These are phyloP conservation scores for Nicotiana rustica DNA, from an alignment of 305 asterid genomes.

Conservation along the genomic window DNA sequence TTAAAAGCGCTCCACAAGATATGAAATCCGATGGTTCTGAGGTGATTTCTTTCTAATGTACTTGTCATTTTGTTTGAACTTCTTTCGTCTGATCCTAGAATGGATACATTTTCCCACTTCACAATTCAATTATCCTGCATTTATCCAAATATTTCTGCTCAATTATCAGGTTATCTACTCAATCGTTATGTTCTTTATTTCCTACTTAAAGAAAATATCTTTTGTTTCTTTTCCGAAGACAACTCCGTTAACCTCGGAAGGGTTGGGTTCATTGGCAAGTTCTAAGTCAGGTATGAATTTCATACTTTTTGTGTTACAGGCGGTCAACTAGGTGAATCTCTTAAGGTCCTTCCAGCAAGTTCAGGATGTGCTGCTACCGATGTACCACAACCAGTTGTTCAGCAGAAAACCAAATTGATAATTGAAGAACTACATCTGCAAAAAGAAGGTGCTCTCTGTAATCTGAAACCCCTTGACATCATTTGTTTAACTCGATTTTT, in stretches of 20 bases:
- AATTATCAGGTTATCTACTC: not conserved
- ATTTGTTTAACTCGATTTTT: not conserved
- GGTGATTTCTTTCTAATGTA: not conserved
- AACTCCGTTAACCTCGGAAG: not conserved
- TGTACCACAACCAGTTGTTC: conserved; percentile 27
- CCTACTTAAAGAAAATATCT: not conserved
- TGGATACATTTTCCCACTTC: not conserved
- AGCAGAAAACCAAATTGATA: conserved; percentile 31
- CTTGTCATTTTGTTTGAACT: not conserved
- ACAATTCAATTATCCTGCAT: not conserved
- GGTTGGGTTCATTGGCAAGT: conserved; percentile 30
- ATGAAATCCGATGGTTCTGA: not conserved
- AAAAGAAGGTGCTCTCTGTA: conserved; percentile 31
- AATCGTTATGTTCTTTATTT: not conserved
- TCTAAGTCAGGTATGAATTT: conserved; percentile 20
- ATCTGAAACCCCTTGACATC: conserved; percentile 1
- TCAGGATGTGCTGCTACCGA: conserved; percentile 28
- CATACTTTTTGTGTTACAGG: conserved; percentile 5
- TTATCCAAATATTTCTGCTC: conserved; percentile 22
- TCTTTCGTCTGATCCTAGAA: not conserved
- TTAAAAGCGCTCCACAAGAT: conserved; percentile 8
- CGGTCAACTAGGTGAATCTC: conserved; percentile 30
- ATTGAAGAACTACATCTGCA: conserved; percentile 27
- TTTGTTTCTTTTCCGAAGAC: not conserved
- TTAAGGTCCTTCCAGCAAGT: conserved; percentile 20